Evolutionary conservation across 148 eudicot species (phyloP), one percentile per base, ranked within the genome.

Genomic region (Simmondsia chinensis): DNA sequence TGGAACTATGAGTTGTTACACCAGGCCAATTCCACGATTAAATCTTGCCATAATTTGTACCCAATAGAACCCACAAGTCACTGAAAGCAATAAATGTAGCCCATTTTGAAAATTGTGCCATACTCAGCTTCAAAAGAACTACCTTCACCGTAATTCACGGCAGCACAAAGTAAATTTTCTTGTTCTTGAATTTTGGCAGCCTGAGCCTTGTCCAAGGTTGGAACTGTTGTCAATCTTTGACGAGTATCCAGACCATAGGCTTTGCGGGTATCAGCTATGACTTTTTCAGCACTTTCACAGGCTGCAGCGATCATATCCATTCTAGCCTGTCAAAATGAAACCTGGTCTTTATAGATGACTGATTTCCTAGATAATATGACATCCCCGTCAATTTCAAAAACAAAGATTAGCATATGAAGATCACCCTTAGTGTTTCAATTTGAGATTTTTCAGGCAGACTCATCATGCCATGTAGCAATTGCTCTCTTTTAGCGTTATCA

Each of bases 101-200:
- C n/a, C n/a, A n/a, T n/a, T n/a, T n/a, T n/a, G n/a, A n/a, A n/a
- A n/a, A n/a, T n/a, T n/a, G n/a, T n/a, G n/a, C n/a, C n/a, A n/a
- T n/a, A n/a, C n/a, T n/a, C n/a, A n/a, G n/a, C n/a, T n/a, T n/a
- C n/a, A n/a, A 6, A 37, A 31, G 52, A 24, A 13, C 61, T 47
- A 91, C 99, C 94, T 72, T 93, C 89, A 9, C 99, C 99, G 34
- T 76, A 81, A 64, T 93, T 93, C 29, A 93, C 94, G 59, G 99
- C 89, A 64, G 65, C 76, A 30, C 96, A 73, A 26, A 93, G 99
- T 52, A 69, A 51, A 66, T 63, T 82, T 59, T 86, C 96, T 55
- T 93, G 94, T 43, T 93, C 94, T 57, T 74, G 96, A 68, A 93
- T 93, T 66, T 86, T 93, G 51, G 94, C 96, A 64, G 96, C 79